These are phyloP conservation scores for Microascus cirrosus DNA, from an alignment of 2,329 filamentous ascomycete genomes.

Conservation along the genomic window DNA sequence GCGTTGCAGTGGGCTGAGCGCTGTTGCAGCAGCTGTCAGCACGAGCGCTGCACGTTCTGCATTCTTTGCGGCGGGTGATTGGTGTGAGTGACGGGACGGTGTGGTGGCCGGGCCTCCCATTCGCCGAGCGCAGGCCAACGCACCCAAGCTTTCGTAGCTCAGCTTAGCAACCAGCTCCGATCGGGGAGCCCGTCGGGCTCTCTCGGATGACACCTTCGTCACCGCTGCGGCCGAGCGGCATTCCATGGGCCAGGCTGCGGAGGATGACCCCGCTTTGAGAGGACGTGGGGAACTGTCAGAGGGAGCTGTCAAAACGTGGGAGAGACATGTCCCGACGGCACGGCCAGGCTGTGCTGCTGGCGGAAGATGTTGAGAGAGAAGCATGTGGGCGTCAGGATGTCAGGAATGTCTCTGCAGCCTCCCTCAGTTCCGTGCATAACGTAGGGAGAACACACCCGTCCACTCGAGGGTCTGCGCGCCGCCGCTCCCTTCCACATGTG, in stretches of 20 bases:
- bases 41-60: not conserved
- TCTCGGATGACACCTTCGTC: not conserved
- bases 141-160: not conserved
- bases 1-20: not conserved
- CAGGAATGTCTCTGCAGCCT: not conserved
- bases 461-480: not conserved
- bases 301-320: not conserved
- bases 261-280: not conserved
- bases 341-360: no score
- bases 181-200: not conserved
- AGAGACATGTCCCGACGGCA: not conserved
- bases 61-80: not conserved
- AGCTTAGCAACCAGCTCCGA: not conserved
- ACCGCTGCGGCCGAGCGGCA: not conserved
- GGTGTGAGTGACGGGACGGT: not conserved
- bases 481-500: no score
- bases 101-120: not conserved
- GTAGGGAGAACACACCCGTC: not conserved
- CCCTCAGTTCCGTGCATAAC: not conserved
- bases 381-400: not conserved
- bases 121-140: not conserved
- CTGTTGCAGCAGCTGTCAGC: not conserved
- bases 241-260: not conserved
- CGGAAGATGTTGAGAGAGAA: not conserved
- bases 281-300: not conserved